Evolutionary conservation across 2,329 filamentous ascomycete species (phyloP), one percentile per base, ranked within the genome.

Genomic region (Aureobasidium sp.): DNA sequence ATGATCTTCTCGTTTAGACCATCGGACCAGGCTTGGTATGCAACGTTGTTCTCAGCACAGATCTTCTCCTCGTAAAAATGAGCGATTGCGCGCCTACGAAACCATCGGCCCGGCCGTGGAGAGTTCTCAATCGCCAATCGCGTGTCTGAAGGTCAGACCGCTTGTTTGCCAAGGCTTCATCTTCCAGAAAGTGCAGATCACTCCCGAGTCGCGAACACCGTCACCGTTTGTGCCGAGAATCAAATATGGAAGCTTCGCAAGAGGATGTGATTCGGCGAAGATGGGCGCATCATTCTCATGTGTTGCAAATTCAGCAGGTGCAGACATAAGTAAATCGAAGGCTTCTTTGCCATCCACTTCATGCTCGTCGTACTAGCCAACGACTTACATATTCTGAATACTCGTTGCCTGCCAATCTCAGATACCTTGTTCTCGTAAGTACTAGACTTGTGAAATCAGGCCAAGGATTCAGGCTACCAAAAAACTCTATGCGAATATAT

Each of bases 351-450:
- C 82, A 7, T 72, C 70, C 29, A 85, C n/a, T n/a, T n/a, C n/a
- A n/a, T n/a, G n/a, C n/a, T n/a, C n/a, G n/a, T n/a, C n/a, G n/a
- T n/a, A n/a, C n/a, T n/a, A n/a, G n/a, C n/a, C n/a, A n/a, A n/a
- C n/a, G n/a, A 14, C 48, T 32, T 34, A 86, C 82, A 61, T 84
- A 87, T 81, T 87, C 77, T 48, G 74, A 75, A 61, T 84, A 86
- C 0, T 78, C 74, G 41, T 88, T 84, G 22, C 77, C 76, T 34
- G 84, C 78, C 3, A 88, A 75, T 35, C 75, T 73, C 14, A 88
- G 72, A 63, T 88, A 88, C 47, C 47, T 50, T 7, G 5, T 10
- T 11, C 2, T 8, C 6, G 21, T 48, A 14, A 48, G 44, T 22
- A n/a, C n/a, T 6, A 16, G 7, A 5, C 6, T 2, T 16, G 11